These are phyloP conservation scores for Bauhinia variegata DNA, from an alignment of 306 rosid genomes.

Conservation along the genomic window DNA sequence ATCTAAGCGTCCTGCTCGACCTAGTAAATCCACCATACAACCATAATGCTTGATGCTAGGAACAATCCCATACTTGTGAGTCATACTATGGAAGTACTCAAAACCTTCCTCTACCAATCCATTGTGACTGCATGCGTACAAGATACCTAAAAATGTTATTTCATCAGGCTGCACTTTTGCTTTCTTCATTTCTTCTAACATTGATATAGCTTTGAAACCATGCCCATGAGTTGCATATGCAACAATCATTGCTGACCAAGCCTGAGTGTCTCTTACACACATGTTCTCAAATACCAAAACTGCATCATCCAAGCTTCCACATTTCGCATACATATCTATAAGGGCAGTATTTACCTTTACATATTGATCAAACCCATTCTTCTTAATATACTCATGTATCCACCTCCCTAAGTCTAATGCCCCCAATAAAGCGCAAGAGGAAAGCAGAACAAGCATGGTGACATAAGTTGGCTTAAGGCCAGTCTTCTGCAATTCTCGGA, in stretches of 20 bases:
- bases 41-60: conserved; percentile 83
- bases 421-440: conserved; percentile 73
- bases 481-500: conserved; percentile 69
- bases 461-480: conserved; percentile 71
- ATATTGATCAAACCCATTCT: conserved; percentile 59
- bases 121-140: conserved; percentile 81
- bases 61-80: conserved; percentile 53
- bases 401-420: conserved; percentile 79
- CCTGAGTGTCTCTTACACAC: conserved; percentile 72
- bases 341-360: conserved; percentile 87
- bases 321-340: conserved; percentile 81
- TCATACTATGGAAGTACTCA: conserved; percentile 64
- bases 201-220: conserved; percentile 54
- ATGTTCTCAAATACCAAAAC: conserved; percentile 62
- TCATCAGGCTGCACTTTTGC: conserved; percentile 67
- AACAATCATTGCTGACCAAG: conserved; percentile 81
- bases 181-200: conserved; percentile 74
- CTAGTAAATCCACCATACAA: conserved; percentile 85
- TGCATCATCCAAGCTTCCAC: conserved; percentile 77
- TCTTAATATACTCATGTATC: conserved; percentile 84
- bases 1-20: conserved; percentile 69
- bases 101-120: conserved; percentile 75
- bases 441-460: conserved; percentile 74
- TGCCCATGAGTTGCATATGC: conserved; percentile 81
- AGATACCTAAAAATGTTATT: conserved; percentile 69